These are phyloP conservation scores for Kodamaea anthophila DNA, from an alignment of 1,139 yeast species.

Conservation along the genomic window DNA sequence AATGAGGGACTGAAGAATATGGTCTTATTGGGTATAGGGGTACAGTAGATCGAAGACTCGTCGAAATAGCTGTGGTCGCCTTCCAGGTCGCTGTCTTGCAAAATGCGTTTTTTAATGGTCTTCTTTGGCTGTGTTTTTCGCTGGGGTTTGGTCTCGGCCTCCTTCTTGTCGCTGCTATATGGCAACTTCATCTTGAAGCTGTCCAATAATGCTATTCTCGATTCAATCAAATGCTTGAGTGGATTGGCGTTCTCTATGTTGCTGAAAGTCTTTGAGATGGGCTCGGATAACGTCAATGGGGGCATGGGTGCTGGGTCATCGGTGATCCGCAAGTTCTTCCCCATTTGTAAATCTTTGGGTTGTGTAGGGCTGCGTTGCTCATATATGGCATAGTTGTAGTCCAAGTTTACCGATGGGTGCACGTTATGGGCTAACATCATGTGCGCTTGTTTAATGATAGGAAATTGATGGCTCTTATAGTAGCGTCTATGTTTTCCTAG, in stretches of 20 bases:
- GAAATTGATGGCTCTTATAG: slow-evolving; percentile 1
- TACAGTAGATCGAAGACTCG: slow-evolving; percentile 16
- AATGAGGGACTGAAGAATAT: slow-evolving; percentile 29
- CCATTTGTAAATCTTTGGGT: slow-evolving; percentile 18
- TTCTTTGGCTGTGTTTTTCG: neutral
- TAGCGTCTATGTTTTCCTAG: slow-evolving; percentile 9
- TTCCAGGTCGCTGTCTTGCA: neutral
- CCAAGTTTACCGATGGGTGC: slow-evolving; percentile 14
- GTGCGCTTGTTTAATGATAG: neutral
- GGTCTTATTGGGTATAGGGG: slow-evolving; percentile 28
- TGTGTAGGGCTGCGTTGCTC: slow-evolving; percentile 1
- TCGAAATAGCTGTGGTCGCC: slow-evolving; percentile 10
- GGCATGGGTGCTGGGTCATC: slow-evolving; percentile 13
- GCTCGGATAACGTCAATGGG: slow-evolving; percentile 9
- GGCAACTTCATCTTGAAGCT: slow-evolving; percentile 18
- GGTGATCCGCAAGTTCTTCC: slow-evolving; percentile 20
- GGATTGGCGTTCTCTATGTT: slow-evolving; percentile 18
- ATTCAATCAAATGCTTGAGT: slow-evolving; percentile 21
- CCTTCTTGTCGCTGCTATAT: slow-evolving; percentile 4
- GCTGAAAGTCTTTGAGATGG: slow-evolving; percentile 13
- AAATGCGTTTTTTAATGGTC: neutral
- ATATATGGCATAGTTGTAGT: slow-evolving; percentile 18
- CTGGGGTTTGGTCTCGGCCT: too few relatives aligned
- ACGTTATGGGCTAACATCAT: slow-evolving; percentile 9
- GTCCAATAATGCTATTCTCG: slow-evolving; percentile 16